phyloP scores from a whole-genome alignment of 441 rosid species.

The Oxalis stricta region DNA sequence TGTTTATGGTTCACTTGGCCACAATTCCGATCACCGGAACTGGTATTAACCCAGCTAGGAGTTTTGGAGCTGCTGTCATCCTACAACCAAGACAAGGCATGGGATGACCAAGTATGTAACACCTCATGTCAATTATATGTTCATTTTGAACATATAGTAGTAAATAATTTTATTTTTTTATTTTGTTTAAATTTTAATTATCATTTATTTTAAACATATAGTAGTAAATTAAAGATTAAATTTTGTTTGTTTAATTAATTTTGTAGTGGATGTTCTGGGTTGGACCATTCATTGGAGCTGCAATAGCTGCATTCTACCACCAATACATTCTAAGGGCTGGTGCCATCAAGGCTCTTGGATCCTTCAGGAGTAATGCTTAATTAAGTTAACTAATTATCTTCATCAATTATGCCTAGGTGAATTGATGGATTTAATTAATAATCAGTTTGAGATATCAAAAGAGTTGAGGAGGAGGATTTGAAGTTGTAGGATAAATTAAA shows the following conservation, averaged over 20 bases:
- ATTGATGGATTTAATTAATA: too few species aligned
- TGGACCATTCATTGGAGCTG: slow-evolving; percentile 43
- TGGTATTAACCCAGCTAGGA: slow-evolving; percentile 87
- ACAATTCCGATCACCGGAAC: slow-evolving; percentile 92
- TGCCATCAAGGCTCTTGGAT: slow-evolving; percentile 41
- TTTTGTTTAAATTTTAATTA: background rate
- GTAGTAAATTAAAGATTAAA: background rate
- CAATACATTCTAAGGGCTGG: slow-evolving; percentile 39
- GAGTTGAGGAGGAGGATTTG: too few species aligned
- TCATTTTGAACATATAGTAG: background rate
- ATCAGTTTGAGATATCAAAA: too few species aligned
- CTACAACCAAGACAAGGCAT: slow-evolving; percentile 37
- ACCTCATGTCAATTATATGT: too few species aligned
- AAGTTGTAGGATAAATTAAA: too few species aligned
- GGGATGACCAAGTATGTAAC: slow-evolving; percentile 55
- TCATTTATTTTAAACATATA: background rate
- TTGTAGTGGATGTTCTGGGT: slow-evolving; percentile 59
- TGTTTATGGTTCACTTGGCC: slow-evolving; percentile 81
- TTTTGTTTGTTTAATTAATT: slow-evolving; percentile 28
- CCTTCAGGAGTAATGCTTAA: slow-evolving; percentile 47
- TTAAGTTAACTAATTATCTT: too few species aligned
- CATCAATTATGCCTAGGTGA: too few species aligned
- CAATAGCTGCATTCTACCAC: slow-evolving; percentile 41
- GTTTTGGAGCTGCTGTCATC: slow-evolving; percentile 82
- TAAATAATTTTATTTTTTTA: too few species aligned